Base-by-base conservation (phyloP, 2,329 filamentous ascomycete genomes). In the Colletotrichum sp. region DNA sequence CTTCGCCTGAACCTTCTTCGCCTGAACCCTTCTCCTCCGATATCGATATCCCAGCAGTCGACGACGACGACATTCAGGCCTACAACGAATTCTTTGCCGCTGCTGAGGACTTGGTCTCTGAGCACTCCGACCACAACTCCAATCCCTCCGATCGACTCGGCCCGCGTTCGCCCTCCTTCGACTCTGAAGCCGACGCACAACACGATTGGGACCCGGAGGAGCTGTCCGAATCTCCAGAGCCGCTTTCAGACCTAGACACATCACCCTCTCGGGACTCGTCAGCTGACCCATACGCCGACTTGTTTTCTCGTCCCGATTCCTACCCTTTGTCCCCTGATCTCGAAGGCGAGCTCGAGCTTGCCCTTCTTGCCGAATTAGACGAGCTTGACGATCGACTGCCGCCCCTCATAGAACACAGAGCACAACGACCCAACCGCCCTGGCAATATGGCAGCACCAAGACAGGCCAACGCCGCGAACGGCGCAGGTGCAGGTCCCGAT, bases 321-420 rank as follows among this genome's bases (percentile, higher is more conserved):
- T 70, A 76, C 36, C 74, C 70, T 9, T 65, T 76, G 8, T 76
- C 74, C 39, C 59, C 74, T 16, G 74, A 76, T 15, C 65, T 76
- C 7, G 74, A 72, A 32, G 74, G 67, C 55, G 74, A 76, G 60
- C 64, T 76, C 4, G 74, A 76, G 32, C 74, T 76, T 39, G 74
- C 74, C 8, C 30, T 76, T n/a, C 74, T 76, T 7, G 74, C 74
- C 65, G 64, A 76, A 52, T 74, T 76, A 65, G 74, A 69, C 65
- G 26, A 76, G 21, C 57, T 52, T 52, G 44, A 52, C 44, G 44
- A 52, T 21, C 44, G 44, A 64, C 28, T 65, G 28, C 62, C 69
- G 65, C 55, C 34, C 8, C 18, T 67, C 13, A 69, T 32, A 55
- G 49, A 21, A 32, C 55, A 30, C 32, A 57, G 24, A 24, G 21